Base-by-base conservation (phyloP, 1,284 basidiomycete species). In the Schizophyllum commune region DNA sequence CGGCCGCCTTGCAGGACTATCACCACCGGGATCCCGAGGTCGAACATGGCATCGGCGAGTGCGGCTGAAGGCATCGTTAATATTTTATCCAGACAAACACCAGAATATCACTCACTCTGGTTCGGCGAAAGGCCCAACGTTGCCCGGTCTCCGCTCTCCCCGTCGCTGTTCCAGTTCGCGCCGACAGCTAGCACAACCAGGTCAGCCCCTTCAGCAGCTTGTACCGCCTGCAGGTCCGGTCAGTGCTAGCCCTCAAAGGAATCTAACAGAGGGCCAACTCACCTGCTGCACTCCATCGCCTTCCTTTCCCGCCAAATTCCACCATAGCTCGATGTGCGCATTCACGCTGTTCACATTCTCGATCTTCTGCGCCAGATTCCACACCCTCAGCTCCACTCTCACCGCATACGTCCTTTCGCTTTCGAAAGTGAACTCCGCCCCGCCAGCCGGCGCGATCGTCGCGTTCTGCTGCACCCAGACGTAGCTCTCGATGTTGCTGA, bases 81-180 rank as follows among this genome's bases (percentile, higher is more conserved):
- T 6, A 20, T n/a, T 20, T 39, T 17, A 32, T 21, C 19, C 8
- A 6, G 60, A 54, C 27, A 39, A 39, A 39, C 7, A 6, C 6
- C 7, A 47, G 27, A n/a, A 6, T 51, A 22, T 20, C 47, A 61
- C 68, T 8, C 51, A 71, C 71, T 72, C 60, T 72, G 71, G 61
- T 71, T 70, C n/a, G 60, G 64, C 6, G 70, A 69, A 32, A 72
- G 60, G 4, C 66, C 63, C 21, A 72, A 58, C n/a, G 70, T 70
- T 9, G 68, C 68, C 9, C 71, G 65, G 61, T 72, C 71, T 4
- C 64, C 68, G 53, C 65, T 69, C 58, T 72, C 71, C 3, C 66
- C 71, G 52, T 72, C 71, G 57, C 68, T 71, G 59, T 71, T 71
- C 70, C 70, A 71, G 56, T 67, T 68, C 7, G 69, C 70, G 33